phyloP scores from a whole-genome alignment of 257 asterid genomes.

The Cordia subcordata region DNA sequence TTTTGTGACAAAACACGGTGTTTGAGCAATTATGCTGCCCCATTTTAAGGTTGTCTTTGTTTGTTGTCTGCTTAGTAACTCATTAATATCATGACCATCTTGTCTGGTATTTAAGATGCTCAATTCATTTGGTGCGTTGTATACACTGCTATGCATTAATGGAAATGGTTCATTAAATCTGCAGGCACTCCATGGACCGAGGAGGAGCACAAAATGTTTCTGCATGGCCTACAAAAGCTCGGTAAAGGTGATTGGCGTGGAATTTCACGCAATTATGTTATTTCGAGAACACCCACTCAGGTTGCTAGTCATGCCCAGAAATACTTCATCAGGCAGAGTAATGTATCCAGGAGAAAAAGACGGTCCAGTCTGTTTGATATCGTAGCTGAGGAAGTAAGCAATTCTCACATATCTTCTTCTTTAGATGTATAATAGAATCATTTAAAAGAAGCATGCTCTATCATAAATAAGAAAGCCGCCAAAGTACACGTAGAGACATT shows the following conservation, averaged over 20 bases:
- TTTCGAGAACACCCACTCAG: conserved; percentile 94
- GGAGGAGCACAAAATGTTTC: conserved; percentile 93
- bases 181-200: conserved; percentile 99
- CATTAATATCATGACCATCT: neutral
- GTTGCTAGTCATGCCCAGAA: conserved; percentile 99
- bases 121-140: neutral
- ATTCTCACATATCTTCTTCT: conserved; percentile 3
- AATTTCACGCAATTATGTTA: conserved; percentile 86
- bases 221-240: conserved; percentile 93
- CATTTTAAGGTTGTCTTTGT: neutral
- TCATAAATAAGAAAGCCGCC: too few relatives aligned
- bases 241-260: conserved; percentile 99
- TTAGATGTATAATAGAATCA: neutral
- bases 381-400: conserved; percentile 87
- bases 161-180: conserved; percentile 3
- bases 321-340: conserved; percentile 89
- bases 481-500: too few relatives aligned
- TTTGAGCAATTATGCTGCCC: too few relatives aligned
- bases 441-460: neutral
- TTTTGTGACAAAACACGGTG: too few relatives aligned
- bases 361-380: conserved; percentile 98
- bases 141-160: neutral
- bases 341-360: conserved; percentile 86
- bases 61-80: neutral
- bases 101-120: too few relatives aligned